phyloP scores from a whole-genome alignment of 2,329 filamentous ascomycete genomes.

The Dissoconium aciculare region DNA sequence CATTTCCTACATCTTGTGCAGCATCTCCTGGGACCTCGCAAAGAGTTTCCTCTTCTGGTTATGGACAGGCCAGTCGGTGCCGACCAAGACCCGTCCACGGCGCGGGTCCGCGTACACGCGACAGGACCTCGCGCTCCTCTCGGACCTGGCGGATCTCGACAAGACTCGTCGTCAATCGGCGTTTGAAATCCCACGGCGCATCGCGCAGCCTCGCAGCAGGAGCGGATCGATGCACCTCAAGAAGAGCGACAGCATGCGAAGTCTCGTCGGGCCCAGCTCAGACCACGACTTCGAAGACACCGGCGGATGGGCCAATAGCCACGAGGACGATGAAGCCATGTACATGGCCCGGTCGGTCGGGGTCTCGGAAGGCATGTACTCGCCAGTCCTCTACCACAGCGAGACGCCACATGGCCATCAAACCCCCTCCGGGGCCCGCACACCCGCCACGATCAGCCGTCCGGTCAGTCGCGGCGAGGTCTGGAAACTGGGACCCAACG shows the following conservation, averaged over 20 bases:
- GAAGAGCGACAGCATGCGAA: neutral
- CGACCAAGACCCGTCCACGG: neutral
- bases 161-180: neutral
- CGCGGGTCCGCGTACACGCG: neutral
- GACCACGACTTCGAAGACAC: slow-evolving; percentile 1
- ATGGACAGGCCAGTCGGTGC: neutral
- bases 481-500: neutral
- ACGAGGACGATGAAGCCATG: slow-evolving; percentile 1
- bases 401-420: neutral
- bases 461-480: neutral
- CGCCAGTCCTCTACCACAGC: neutral
- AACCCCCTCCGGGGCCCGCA: neutral
- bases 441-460: neutral
- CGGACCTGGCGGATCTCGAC: neutral
- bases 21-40: neutral
- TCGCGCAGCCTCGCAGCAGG: neutral
- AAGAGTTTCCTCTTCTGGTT: neutral
- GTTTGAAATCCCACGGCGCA: neutral
- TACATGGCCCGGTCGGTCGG: neutral
- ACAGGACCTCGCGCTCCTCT: neutral
- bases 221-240: neutral
- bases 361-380: neutral
- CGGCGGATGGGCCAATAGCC: neutral
- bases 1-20: neutral
- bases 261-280: neutral